Conservation (phyloP, 192 early-diverging fungal genomes). For the Linnemannia exigua region DNA sequence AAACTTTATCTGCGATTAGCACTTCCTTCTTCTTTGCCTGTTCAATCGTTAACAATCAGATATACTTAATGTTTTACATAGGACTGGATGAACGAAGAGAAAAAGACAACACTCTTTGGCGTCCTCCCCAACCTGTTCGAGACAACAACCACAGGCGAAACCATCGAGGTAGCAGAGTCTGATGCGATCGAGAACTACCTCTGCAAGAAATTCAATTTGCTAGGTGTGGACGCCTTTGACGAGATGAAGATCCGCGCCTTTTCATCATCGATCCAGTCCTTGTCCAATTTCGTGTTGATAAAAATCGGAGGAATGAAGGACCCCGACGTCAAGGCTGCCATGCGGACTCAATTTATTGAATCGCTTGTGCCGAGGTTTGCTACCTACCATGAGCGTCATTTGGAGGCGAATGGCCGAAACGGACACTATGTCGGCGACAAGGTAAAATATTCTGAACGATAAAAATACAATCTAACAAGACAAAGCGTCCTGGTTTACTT, state of each 20-base stretch:
- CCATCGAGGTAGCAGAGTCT: conserved; percentile 27
- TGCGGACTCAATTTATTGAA: conserved; percentile 20
- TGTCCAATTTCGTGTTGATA: conserved; percentile 23
- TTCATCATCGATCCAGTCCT: conserved; percentile 6
- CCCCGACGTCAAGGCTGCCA: conserved; percentile 19
- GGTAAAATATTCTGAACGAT: conserved; percentile 10
- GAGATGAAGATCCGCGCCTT: conserved; percentile 37
- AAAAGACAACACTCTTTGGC: conserved; percentile 26
- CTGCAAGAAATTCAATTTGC: conserved; percentile 19
- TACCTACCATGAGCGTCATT: conserved; percentile 22
- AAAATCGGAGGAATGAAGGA: conserved; percentile 18
- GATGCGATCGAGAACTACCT: conserved; percentile 39
- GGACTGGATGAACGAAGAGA: conserved; percentile 43
- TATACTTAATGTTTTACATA: neutral
- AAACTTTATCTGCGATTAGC: neutral
- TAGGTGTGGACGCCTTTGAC: conserved; percentile 28
- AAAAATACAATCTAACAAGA: neutral
- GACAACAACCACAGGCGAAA: conserved; percentile 24
- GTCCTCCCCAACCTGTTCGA: conserved; percentile 35
- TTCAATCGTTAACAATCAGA: neutral
- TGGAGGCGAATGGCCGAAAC: conserved; percentile 23
- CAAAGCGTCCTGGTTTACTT: neutral
- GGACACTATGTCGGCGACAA: conserved; percentile 39
- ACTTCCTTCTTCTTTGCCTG: neutral
- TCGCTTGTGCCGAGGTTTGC: conserved; percentile 18